These are phyloP conservation scores for Colletotrichum costaricense DNA, from an alignment of 2,329 filamentous ascomycete genomes.

Conservation along the genomic window DNA sequence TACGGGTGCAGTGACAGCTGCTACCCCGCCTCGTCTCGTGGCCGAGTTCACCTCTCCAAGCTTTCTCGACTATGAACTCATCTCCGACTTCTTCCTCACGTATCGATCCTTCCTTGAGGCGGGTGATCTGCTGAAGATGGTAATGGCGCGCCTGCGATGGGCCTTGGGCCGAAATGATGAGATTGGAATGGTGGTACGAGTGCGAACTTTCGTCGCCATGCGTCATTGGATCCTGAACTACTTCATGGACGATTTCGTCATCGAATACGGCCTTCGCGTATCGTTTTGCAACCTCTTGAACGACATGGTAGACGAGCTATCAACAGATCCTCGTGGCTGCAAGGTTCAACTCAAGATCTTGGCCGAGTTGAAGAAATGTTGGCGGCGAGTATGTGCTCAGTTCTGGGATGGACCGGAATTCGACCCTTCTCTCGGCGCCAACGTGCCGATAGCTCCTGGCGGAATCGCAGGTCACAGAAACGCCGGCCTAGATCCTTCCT, in stretches of 20 bases:
- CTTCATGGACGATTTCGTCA: slow-evolving; percentile 92
- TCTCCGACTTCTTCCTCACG: slow-evolving; percentile 98
- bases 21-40: slow-evolving; percentile 89
- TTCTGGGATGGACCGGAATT: slow-evolving; percentile 87
- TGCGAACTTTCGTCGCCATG: slow-evolving; percentile 93
- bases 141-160: slow-evolving; percentile 89
- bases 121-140: slow-evolving; percentile 81
- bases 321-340: slow-evolving; percentile 53
- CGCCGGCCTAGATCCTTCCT: slow-evolving; percentile 63
- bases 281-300: slow-evolving; percentile 88
- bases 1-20: slow-evolving; percentile 83
- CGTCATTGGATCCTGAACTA: slow-evolving; percentile 99
- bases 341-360: slow-evolving; percentile 84
- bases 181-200: slow-evolving; percentile 91
- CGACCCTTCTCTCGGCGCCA: slow-evolving; percentile 68
- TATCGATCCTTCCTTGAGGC: slow-evolving; percentile 88
- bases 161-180: slow-evolving; percentile 84
- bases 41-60: slow-evolving; percentile 96
- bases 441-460: slow-evolving; percentile 79
- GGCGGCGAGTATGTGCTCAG: slow-evolving; percentile 88
- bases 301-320: slow-evolving; percentile 67
- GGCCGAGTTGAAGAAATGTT: slow-evolving; percentile 95
- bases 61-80: slow-evolving; percentile 95
- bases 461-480: slow-evolving; percentile 74
- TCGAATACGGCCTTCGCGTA: slow-evolving; percentile 77